Conservation (phyloP, 1,284 basidiomycete genomes). For the Exobasidium cylindrosporum region DNA sequence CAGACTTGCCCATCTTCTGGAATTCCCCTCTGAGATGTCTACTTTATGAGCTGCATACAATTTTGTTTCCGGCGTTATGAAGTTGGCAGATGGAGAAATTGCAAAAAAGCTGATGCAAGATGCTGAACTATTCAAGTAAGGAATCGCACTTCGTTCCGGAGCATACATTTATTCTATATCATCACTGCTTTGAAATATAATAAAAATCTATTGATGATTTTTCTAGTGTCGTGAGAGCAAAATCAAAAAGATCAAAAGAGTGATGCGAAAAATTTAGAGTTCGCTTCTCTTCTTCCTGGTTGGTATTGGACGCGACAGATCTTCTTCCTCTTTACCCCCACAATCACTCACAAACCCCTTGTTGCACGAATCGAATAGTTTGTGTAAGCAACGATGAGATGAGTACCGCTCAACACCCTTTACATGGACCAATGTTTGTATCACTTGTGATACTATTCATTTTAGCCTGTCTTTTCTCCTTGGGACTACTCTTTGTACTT, state of each 20-base stretch:
- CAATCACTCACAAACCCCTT: no score
- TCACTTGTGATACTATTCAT: neutral
- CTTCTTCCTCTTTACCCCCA: no score
- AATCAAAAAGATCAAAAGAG: no score
- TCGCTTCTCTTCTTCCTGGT: no score
- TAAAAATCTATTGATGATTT: no score
- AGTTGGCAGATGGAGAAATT: neutral
- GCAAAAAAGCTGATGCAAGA: neutral
- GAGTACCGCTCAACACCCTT: neutral
- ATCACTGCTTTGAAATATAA: no score
- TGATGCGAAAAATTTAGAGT: no score
- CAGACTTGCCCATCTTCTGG: neutral
- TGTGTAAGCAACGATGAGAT: no score
- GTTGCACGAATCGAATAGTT: no score
- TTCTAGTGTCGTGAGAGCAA: no score
- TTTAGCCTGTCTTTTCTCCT: neutral
- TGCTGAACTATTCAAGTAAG: neutral
- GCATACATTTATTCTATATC: no score
- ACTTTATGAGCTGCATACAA: neutral
- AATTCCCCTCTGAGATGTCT: neutral
- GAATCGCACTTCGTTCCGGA: neutral
- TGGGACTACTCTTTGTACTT: slow-evolving; percentile 27
- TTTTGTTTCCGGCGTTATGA: neutral
- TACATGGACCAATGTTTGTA: neutral
- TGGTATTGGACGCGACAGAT: no score